phyloP scores from a whole-genome alignment of 257 asterid genomes.

The Henckelia pumila region DNA sequence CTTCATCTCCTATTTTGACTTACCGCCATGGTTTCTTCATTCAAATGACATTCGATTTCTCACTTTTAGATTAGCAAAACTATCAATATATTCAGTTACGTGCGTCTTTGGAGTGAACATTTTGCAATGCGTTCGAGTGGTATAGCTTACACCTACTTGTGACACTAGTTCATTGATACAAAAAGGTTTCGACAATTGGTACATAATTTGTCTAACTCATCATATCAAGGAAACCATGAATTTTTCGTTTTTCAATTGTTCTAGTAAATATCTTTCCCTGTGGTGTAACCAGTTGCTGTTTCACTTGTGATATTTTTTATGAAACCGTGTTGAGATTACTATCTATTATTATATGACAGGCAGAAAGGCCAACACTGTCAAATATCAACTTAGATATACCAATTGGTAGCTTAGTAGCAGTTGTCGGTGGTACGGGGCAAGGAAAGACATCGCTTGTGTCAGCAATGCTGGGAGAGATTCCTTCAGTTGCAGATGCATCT shows the following conservation, averaged over 20 bases:
- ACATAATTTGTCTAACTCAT: conserved; percentile 12
- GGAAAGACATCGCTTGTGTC: conserved; percentile 96
- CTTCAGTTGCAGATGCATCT: conserved; percentile 60
- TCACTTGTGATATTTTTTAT: conserved; percentile 12
- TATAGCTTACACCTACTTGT: not conserved
- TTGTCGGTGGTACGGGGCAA: conserved; percentile 96
- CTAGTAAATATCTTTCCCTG: not conserved
- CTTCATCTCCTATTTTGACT: conserved; percentile 2
- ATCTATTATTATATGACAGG: conserved; percentile 41
- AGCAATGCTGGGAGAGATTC: conserved; percentile 98
- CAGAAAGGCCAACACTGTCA: conserved; percentile 73
- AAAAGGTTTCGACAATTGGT: not conserved
- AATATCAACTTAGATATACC: conserved; percentile 86
- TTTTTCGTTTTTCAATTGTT: not conserved
- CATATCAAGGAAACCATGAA: not conserved
- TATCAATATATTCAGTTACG: not conserved
- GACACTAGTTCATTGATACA: not conserved
- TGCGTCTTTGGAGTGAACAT: too few relatives aligned
- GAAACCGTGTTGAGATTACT: conserved; percentile 8
- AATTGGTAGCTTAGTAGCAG: conserved; percentile 80
- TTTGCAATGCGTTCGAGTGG: too few relatives aligned
- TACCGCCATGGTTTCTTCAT: not conserved
- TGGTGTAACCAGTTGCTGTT: conserved; percentile 16
- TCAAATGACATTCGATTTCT: not conserved
- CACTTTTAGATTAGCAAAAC: not conserved